A percentile compares a stretch with the other conserved stretches of the same genome.
Evolutionary conservation across 345 rosid genomes (phyloP).

Genomic region (Eucalyptus viminalis): DNA sequence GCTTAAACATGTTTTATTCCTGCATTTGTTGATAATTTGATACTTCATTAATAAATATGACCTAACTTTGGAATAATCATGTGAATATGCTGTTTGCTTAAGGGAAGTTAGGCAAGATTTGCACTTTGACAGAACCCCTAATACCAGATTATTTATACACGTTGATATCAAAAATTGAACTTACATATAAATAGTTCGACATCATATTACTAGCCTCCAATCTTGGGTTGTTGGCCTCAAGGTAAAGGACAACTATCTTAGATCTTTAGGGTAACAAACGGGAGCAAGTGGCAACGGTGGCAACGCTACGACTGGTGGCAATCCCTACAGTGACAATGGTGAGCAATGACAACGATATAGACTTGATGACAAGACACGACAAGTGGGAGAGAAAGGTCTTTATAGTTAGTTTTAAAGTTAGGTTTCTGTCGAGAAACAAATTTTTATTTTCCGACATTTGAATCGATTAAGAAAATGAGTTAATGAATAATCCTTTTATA

Average conservation of each 20-base stretch:
- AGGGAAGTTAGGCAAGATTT: neutral
- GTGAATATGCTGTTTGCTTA: neutral
- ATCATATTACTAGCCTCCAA: neutral
- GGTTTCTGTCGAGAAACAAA: rapidly evolving
- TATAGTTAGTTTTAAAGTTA: neutral
- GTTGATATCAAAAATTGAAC: neutral
- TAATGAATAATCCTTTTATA: neutral
- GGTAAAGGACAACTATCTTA: neutral
- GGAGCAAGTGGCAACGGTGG: neutral
- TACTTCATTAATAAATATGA: neutral
- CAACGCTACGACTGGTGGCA: neutral
- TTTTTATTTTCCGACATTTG: neutral
- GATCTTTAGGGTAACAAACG: neutral
- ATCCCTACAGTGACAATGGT: neutral
- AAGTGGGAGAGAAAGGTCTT: neutral
- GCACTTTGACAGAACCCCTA: neutral
- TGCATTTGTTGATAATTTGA: neutral
- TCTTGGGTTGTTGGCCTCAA: neutral
- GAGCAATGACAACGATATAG: neutral
- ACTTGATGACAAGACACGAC: neutral
- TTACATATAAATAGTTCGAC: neutral
- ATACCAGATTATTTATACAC: neutral
- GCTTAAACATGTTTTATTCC: neutral
- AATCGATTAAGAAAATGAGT: neutral
- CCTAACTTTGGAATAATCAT: neutral